These are phyloP conservation scores for Melanogaster broomeanus DNA, from an alignment of 768 basidiomycete species.

Conservation along the genomic window DNA sequence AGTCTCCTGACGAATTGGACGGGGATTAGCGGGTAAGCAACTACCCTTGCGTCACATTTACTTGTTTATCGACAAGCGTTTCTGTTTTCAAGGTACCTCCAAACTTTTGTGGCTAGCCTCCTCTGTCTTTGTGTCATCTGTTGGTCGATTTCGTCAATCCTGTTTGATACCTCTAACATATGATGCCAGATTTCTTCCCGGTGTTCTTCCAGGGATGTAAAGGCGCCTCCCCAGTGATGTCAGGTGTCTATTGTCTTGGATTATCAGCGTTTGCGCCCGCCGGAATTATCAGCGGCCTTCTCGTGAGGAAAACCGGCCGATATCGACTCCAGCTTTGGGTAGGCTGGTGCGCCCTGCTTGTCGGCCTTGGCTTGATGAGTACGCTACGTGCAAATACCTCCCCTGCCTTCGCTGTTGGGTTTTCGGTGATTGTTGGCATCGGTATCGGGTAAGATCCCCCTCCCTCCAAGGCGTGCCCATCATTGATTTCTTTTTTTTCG, in stretches of 20 bases:
- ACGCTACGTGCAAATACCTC: constrained; percentile 27
- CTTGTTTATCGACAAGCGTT: background rate
- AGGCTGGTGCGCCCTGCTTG: constrained; percentile 33
- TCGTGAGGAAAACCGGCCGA: constrained; percentile 25
- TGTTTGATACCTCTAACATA: background rate
- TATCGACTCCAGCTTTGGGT: constrained; percentile 38
- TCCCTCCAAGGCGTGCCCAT: no score
- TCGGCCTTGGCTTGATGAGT: constrained; percentile 39
- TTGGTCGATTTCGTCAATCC: constrained; percentile 6
- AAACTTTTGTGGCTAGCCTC: constrained; percentile 24
- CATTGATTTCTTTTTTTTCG: no score
- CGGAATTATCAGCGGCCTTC: no score
- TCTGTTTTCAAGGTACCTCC: constrained; percentile 19
- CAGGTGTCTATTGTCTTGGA: constrained; percentile 24
- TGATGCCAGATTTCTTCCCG: constrained; percentile 38
- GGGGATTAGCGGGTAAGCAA: no score
- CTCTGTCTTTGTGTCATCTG: constrained; percentile 20
- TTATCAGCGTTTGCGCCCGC: constrained; percentile 30
- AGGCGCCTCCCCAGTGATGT: constrained; percentile 31
- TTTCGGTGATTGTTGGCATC: no score
- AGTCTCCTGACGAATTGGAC: no score
- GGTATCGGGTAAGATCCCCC: constrained; percentile 2
- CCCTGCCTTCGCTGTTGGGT: constrained; percentile 13
- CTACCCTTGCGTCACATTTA: background rate
- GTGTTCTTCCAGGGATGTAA: constrained; percentile 47